Conservation (phyloP, 352 stramenopile genomes). For the Pythium folliculosum region DNA sequence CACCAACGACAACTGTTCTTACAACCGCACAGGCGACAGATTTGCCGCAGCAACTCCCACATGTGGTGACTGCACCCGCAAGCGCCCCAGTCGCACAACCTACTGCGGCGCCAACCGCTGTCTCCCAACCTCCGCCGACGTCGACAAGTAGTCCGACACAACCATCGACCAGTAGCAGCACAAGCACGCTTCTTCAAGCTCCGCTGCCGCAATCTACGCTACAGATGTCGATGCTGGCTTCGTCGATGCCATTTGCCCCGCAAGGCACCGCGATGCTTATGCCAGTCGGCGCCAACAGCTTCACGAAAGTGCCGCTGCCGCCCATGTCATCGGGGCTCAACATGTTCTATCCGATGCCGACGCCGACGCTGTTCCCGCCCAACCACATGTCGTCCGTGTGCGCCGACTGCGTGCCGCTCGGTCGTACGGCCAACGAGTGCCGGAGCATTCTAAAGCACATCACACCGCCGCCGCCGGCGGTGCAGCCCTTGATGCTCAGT, state of each 20-base stretch:
- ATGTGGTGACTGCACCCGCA: no score
- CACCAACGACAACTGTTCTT: no score
- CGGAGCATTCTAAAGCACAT: conserved; percentile 37
- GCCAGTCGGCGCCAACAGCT: conserved; percentile 6
- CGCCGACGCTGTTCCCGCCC: conserved; percentile 31
- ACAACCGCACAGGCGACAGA: no score
- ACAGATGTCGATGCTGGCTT: conserved; percentile 5
- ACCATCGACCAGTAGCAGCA: not conserved
- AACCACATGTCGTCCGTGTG: conserved; percentile 34
- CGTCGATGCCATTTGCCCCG: conserved; percentile 6
- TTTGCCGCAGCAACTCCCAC: no score
- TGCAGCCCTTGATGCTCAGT: conserved; percentile 22
- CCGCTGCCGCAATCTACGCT: not conserved
- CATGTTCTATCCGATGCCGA: conserved; percentile 44
- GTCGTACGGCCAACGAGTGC: conserved; percentile 31
- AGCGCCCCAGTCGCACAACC: no score
- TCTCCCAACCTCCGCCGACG: no score
- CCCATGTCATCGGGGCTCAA: conserved; percentile 38
- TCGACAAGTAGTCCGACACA: no score
- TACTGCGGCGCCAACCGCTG: no score
- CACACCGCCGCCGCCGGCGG: conserved; percentile 19
- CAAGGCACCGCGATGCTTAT: conserved; percentile 12
- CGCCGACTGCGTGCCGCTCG: conserved; percentile 25
- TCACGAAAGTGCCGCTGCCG: conserved; percentile 47
- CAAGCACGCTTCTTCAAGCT: not conserved